A percentile compares a stretch with the other conserved stretches of the same genome.
Conservation (phyloP, 2,329 filamentous ascomycete species). For the Fusarium napiforme region DNA sequence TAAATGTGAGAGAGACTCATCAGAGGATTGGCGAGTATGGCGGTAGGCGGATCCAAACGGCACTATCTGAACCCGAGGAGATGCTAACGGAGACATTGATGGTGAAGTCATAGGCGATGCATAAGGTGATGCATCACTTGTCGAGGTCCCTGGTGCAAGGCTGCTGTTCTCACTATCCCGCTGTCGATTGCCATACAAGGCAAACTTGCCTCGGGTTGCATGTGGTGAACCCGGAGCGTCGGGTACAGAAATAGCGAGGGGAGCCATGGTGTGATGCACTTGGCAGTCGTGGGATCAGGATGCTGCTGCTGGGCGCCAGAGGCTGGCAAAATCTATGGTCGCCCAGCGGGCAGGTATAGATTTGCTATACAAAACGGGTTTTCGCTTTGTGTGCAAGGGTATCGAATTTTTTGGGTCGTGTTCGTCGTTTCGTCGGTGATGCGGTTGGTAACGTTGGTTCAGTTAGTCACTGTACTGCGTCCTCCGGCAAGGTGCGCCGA, state of each 20-base stretch:
- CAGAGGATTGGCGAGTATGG: constrained; percentile 34
- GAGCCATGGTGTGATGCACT: constrained; percentile 32
- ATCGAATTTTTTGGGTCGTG: constrained; percentile 21
- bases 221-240: constrained; percentile 34
- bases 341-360: constrained; percentile 33
- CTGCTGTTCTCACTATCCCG: constrained; percentile 36
- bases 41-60: constrained; percentile 40
- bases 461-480: constrained; percentile 31
- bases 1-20: constrained; percentile 44
- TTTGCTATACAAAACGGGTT: constrained; percentile 10
- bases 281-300: constrained; percentile 13
- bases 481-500: constrained; percentile 32
- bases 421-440: constrained; percentile 30
- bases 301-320: constrained; percentile 41
- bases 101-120: constrained; percentile 37
- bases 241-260: constrained; percentile 39
- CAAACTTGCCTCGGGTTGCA: constrained; percentile 35
- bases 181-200: constrained; percentile 32
- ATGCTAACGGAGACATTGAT: constrained; percentile 37
- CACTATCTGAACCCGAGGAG: constrained; percentile 38
- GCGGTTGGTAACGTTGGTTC: constrained; percentile 29
- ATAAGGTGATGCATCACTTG: constrained; percentile 39
- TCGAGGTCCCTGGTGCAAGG: constrained; percentile 32
- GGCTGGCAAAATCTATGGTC: constrained; percentile 37
- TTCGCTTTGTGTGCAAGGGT: constrained; percentile 24